Evolutionary conservation across 306 rosid species (phyloP).

Genomic region (Rubus parviflorus): DNA sequence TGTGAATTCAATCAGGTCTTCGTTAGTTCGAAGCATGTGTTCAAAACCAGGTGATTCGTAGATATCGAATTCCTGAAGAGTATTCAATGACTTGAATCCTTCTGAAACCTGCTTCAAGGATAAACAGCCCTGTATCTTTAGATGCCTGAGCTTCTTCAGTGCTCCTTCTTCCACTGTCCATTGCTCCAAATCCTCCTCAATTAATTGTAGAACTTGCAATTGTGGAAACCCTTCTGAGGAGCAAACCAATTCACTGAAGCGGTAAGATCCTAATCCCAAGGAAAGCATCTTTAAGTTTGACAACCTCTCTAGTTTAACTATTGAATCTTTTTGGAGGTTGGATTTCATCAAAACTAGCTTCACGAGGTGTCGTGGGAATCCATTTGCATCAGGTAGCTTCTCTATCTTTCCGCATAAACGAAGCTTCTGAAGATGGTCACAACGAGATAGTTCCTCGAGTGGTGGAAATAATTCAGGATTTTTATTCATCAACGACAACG

Average conservation of each 20-base stretch:
- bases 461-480: background rate
- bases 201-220: background rate
- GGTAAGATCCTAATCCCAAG: background rate
- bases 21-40: background rate
- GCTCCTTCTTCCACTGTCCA: background rate
- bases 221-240: background rate
- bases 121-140: background rate
- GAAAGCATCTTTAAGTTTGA: conserved; percentile 5
- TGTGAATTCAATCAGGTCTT: background rate
- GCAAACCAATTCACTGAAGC: background rate
- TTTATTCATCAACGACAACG: background rate
- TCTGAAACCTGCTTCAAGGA: background rate
- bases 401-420: background rate
- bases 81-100: background rate
- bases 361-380: background rate
- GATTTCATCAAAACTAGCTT: background rate
- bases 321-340: background rate
- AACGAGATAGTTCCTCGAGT: background rate
- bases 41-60: background rate
- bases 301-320: background rate
- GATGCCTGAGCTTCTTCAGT: background rate
- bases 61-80: background rate
- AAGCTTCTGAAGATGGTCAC: conserved; percentile 2
- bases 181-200: background rate
- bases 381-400: conserved; percentile 2